Percentiles rank a stretch among this genome's conserved stretches.
Conservation (phyloP, 345 rosid species). For the Aquilaria yunnanensis region DNA sequence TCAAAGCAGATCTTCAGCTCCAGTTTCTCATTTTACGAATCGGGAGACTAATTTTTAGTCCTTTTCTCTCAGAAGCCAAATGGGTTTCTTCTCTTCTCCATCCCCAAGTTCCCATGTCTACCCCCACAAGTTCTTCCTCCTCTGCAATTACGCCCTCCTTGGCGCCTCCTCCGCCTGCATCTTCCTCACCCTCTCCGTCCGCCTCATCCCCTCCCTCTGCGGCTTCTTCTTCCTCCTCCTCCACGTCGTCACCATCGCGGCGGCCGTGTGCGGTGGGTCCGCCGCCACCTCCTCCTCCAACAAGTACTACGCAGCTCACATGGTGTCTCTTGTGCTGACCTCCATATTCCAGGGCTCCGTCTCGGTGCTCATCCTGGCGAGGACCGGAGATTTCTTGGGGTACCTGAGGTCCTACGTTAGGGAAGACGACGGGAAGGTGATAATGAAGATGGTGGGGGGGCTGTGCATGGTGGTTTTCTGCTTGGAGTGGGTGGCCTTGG, state of each 20-base stretch:
- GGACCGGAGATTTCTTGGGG: conserved; percentile 51
- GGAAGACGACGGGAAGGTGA: conserved; percentile 65
- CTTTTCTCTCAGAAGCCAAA: no score
- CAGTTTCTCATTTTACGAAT: no score
- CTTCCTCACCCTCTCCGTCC: conserved; percentile 81
- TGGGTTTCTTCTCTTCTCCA: no score
- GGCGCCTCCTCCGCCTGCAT: conserved; percentile 84
- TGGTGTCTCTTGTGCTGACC: conserved; percentile 77
- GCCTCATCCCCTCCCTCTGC: conserved; percentile 63
- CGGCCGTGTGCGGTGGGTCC: conserved; percentile 55
- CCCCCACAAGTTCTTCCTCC: conserved; percentile 63
- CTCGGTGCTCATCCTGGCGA: conserved; percentile 63
- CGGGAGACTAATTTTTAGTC: no score
- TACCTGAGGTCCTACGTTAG: conserved; percentile 68
- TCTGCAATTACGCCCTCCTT: conserved; percentile 72
- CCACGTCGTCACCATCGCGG: conserved; percentile 44
- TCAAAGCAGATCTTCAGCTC: no score
- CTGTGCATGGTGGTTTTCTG: conserved; percentile 59
- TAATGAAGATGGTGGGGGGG: conserved; percentile 71
- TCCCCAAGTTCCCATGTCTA: conserved; percentile 25
- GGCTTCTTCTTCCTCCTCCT: conserved; percentile 58
- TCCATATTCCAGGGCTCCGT: conserved; percentile 90
- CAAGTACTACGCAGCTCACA: conserved; percentile 72
- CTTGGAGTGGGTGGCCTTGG: conserved; percentile 79
- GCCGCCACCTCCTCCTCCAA: conserved; percentile 48